Evolutionary conservation across 140 eudicot species (phyloP).

Genomic region (Bidens hawaiensis): DNA sequence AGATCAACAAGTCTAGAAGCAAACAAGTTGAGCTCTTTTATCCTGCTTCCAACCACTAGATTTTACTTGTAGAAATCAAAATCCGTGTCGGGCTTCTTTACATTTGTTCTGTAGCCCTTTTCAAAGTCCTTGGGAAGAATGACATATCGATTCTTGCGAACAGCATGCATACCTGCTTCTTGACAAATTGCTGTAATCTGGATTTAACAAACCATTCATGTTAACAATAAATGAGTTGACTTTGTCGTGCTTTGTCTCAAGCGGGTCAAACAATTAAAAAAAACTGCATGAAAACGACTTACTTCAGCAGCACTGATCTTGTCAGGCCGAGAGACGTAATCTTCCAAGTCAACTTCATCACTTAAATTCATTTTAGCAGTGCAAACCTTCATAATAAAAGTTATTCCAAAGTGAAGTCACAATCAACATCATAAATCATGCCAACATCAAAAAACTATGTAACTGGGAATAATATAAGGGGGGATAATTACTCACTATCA

Average conservation of each 20-base stretch:
- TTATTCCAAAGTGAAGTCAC: not conserved
- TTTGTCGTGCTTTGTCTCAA: not conserved
- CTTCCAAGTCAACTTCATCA: conserved; percentile 97
- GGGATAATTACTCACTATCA: not conserved
- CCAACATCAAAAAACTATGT: not conserved
- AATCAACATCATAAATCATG: not conserved
- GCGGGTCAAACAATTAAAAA: not conserved
- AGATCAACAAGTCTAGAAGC: conserved; percentile 3
- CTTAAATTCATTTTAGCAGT: conserved; percentile 96
- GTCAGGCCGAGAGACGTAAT: conserved; percentile 95
- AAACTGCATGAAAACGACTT: conserved; percentile 19
- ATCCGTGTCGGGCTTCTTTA: conserved; percentile 94
- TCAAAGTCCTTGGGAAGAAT: conserved; percentile 96
- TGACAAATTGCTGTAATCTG: conserved; percentile 96
- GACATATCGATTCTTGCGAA: conserved; percentile 88
- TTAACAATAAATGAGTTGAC: not conserved
- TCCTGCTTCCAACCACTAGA: not conserved
- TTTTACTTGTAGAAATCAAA: conserved; percentile 92
- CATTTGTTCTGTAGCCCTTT: conserved; percentile 93
- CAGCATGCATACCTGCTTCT: conserved; percentile 97
- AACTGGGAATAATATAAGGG: not conserved
- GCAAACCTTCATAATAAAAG: conserved; percentile 55
- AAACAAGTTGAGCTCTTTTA: not conserved
- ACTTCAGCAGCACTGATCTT: conserved; percentile 99
- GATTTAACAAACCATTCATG: conserved; percentile 1